phyloP scores from a whole-genome alignment of 495 filamentous ascomycete genomes.

The Penicillium taxi region DNA sequence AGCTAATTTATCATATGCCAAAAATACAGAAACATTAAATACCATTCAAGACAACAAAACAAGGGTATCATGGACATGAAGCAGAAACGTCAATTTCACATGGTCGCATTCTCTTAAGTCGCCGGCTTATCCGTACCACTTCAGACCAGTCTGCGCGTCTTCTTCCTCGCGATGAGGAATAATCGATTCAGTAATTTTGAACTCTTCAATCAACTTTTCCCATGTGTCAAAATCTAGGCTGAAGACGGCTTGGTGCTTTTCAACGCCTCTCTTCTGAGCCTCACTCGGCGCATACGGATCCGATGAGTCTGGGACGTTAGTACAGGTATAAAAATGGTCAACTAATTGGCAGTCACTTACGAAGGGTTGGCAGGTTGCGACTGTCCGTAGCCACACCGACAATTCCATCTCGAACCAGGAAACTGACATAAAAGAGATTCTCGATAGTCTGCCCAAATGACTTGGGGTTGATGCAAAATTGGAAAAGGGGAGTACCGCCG shows the following conservation, averaged over 20 bases:
- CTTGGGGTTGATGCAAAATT: constrained; percentile 77
- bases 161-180: constrained; percentile 75
- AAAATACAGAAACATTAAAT: no score
- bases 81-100: neutral
- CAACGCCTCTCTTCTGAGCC: constrained; percentile 40
- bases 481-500: constrained; percentile 65
- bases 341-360: constrained; percentile 54
- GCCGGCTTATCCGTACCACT: constrained; percentile 64
- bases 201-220: constrained; percentile 64
- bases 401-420: constrained; percentile 80
- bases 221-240: constrained; percentile 77
- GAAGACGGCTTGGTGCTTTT: constrained; percentile 77
- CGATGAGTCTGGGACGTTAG: constrained; percentile 26
- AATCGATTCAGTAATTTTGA: constrained; percentile 65
- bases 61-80: constrained; percentile 3
- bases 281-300: constrained; percentile 36
- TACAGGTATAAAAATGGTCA: constrained; percentile 3
- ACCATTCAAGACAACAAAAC: no score
- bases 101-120: neutral
- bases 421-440: constrained; percentile 95
- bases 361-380: constrained; percentile 58
- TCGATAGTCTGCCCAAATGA: constrained; percentile 95
- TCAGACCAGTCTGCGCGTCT: constrained; percentile 43
- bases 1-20: no score
- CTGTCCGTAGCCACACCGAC: constrained; percentile 58